phyloP scores from a whole-genome alignment of 2,329 filamentous ascomycete genomes.

The Trichoderma sp. region DNA sequence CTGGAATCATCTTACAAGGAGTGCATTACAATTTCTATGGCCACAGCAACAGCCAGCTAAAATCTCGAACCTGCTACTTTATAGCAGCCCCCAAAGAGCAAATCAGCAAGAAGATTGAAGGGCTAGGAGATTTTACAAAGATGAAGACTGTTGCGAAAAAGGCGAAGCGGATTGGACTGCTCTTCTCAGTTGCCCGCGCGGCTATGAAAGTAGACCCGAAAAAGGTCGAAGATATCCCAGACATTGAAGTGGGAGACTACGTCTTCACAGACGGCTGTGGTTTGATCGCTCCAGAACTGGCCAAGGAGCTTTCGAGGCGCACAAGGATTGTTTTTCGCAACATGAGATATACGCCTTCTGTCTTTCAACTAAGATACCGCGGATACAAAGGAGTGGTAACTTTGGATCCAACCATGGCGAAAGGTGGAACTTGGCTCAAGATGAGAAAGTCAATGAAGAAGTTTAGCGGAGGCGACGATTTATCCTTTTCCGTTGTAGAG shows the following conservation, averaged over 20 bases:
- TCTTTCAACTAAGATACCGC: slow-evolving; percentile 48
- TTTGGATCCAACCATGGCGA: slow-evolving; percentile 40
- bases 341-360: slow-evolving; percentile 44
- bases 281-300: slow-evolving; percentile 41
- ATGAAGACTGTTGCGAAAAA: slow-evolving; percentile 50
- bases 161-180: slow-evolving; percentile 47
- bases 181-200: slow-evolving; percentile 45
- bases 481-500: slow-evolving; percentile 45
- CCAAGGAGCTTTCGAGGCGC: slow-evolving; percentile 40
- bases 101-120: slow-evolving; percentile 41
- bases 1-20: slow-evolving; percentile 43
- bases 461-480: slow-evolving; percentile 44
- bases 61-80: slow-evolving; percentile 47
- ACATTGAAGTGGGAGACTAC: slow-evolving; percentile 44
- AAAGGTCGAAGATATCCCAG: slow-evolving; percentile 45
- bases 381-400: slow-evolving; percentile 50
- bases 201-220: slow-evolving; percentile 40
- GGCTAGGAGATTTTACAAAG: slow-evolving; percentile 46
- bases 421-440: slow-evolving; percentile 30
- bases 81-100: slow-evolving; percentile 41
- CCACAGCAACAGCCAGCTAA: slow-evolving; percentile 50
- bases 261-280: slow-evolving; percentile 50
- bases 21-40: slow-evolving; percentile 47
- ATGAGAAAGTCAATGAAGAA: slow-evolving; percentile 48
- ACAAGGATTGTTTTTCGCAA: slow-evolving; percentile 43